Conservation (phyloP, 1,139 yeast genomes). For the Candida smagusa region DNA sequence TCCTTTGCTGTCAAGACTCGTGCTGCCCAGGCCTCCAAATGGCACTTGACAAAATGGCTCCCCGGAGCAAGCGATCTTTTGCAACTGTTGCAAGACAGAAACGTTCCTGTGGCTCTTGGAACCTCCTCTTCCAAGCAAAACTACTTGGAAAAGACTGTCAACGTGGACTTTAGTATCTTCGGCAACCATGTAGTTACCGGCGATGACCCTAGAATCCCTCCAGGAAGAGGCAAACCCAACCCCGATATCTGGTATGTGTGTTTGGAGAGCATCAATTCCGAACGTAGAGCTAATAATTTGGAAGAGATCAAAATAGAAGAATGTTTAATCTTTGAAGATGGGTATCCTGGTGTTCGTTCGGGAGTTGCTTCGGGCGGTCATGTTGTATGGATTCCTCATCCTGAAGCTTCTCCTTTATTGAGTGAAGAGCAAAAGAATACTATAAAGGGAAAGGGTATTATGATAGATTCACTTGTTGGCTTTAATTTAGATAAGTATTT, state of each 20-base stretch:
- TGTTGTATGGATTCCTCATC: conserved; percentile 92
- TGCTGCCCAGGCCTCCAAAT: conserved; percentile 52
- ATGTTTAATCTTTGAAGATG: conserved; percentile 91
- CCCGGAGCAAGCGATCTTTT: conserved; percentile 84
- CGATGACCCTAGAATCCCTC: conserved; percentile 77
- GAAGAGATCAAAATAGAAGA: conserved; percentile 64
- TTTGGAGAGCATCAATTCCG: conserved; percentile 60
- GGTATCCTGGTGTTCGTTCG: conserved; percentile 81
- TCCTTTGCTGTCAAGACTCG: conserved; percentile 53
- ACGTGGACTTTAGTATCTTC: conserved; percentile 59
- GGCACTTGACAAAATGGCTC: conserved; percentile 64
- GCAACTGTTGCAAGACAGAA: conserved; percentile 39
- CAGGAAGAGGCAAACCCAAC: conserved; percentile 85
- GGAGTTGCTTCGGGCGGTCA: conserved; percentile 81
- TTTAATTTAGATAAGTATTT: conserved; percentile 41
- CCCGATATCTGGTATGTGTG: conserved; percentile 94
- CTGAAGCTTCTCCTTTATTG: conserved; percentile 56
- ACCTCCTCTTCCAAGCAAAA: conserved; percentile 72
- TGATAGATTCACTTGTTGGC: conserved; percentile 49
- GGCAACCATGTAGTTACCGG: conserved; percentile 76
- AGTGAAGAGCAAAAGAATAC: conserved; percentile 42
- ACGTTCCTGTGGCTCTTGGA: conserved; percentile 86
- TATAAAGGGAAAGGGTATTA: conserved; percentile 55
- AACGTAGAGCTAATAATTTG: conserved; percentile 28
- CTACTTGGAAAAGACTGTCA: conserved; percentile 65